Base-by-base conservation (phyloP, 352 stramenopile genomes). In the Saprolegnia parasitica region DNA sequence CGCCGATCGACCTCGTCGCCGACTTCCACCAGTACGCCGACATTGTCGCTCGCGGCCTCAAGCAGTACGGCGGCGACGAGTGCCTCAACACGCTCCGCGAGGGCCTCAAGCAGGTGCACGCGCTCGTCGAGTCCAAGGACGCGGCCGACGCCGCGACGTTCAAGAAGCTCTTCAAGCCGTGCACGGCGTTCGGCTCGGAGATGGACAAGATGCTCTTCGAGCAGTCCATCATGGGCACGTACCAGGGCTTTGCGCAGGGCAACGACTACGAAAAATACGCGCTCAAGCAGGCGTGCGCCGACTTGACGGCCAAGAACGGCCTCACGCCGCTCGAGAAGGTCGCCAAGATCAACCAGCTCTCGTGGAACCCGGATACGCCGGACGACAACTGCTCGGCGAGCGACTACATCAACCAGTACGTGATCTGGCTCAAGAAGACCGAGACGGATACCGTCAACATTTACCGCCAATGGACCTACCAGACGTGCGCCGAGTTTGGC, bases 401-500 rank as follows among this genome's bases (percentile, higher is more conserved):
- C n/a, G 74, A 78, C 57, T 95, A 93, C 2, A 80, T 74, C n/a
- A n/a, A n/a, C n/a, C n/a, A n/a, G n/a, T n/a, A n/a, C n/a, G n/a
- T n/a, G n/a, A n/a, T n/a, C n/a, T n/a, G n/a, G n/a, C n/a, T n/a
- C n/a, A n/a, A n/a, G n/a, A n/a, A n/a, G n/a, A n/a, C n/a, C n/a
- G n/a, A n/a, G n/a, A n/a, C n/a, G 35, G 91, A 83, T 68, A 70
- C 92, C 26, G 56, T 71, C 0, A 68, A 73, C 29, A 61, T 70
- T 21, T 18, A 0, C 71, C 87, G 67, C 75, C 62, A 57, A 64
- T 73, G 21, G 76, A 81, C 21, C 89, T 85, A 80, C 75, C 74
- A 39, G 84, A 93, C 65, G 79, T 86, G 56, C 84, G 83, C 15
- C 45, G 73, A 80, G 90, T 88, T 68, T 95, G 88, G 87, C 73